phyloP scores from a whole-genome alignment of 257 asterid species.

The Eustoma russellianum region DNA sequence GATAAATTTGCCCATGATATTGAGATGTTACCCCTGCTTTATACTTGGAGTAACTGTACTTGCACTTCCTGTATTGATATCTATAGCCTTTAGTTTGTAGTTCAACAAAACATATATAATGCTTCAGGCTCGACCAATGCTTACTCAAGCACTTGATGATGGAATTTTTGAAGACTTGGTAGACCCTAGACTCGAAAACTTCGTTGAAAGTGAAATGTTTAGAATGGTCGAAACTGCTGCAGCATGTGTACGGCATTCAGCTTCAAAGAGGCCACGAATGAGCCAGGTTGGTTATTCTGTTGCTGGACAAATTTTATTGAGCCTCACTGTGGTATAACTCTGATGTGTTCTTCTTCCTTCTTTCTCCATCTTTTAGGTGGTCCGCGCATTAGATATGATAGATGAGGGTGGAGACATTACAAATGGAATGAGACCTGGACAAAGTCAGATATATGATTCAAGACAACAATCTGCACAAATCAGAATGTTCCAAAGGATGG shows the following conservation, averaged over 20 bases:
- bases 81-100: background rate
- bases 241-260: constrained; percentile 77
- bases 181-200: constrained; percentile 52
- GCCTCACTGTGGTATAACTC: background rate
- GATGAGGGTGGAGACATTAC: constrained; percentile 64
- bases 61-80: too few relatives aligned
- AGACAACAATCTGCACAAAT: constrained; percentile 86
- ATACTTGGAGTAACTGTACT: too few relatives aligned
- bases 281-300: constrained; percentile 40
- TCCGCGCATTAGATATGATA: constrained; percentile 69
- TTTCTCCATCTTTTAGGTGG: constrained; percentile 37
- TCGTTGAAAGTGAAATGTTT: constrained; percentile 54
- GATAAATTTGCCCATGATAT: too few relatives aligned
- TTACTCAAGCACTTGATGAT: constrained; percentile 56
- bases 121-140: constrained; percentile 76
- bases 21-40: too few relatives aligned
- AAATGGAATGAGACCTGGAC: constrained; percentile 82
- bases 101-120: background rate
- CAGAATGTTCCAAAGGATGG: constrained; percentile 80
- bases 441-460: constrained; percentile 63
- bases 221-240: constrained; percentile 91
- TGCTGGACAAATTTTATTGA: background rate
- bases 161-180: constrained; percentile 48
- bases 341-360: background rate
- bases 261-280: constrained; percentile 72